Conservation (phyloP, 192 early-diverging fungal species). For the Lobulomyces angularis region DNA sequence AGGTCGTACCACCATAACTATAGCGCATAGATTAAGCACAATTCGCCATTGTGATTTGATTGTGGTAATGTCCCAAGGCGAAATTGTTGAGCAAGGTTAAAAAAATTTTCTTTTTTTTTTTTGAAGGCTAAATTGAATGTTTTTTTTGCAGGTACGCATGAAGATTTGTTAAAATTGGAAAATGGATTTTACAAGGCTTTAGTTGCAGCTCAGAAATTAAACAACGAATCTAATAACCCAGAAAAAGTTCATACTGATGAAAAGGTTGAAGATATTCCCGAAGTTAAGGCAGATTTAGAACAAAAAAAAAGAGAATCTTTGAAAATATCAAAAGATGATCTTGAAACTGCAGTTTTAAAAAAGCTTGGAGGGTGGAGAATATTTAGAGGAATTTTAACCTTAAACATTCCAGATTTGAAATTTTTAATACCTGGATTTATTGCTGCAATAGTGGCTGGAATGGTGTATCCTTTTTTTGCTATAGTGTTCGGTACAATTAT, state of each 20-base stretch:
- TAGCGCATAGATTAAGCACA: slow-evolving; percentile 74
- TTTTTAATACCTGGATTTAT: slow-evolving; percentile 42
- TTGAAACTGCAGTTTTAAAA: slow-evolving; percentile 13
- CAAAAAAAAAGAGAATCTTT: slow-evolving; percentile 3
- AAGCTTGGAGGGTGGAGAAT: slow-evolving; percentile 5
- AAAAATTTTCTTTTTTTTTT: no score
- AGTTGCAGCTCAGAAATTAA: slow-evolving; percentile 59
- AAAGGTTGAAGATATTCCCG: no score
- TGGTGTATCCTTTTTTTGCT: slow-evolving; percentile 67
- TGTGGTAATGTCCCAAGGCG: slow-evolving; percentile 64
- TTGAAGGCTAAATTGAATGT: slow-evolving; percentile 29
- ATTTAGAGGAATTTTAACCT: slow-evolving; percentile 15
- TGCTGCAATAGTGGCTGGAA: slow-evolving; percentile 54
- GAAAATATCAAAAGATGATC: slow-evolving; percentile 2
- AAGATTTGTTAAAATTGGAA: slow-evolving; percentile 48
- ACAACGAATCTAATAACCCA: no score
- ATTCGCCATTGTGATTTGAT: slow-evolving; percentile 76
- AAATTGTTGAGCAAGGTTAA: slow-evolving; percentile 32
- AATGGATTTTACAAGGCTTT: slow-evolving; percentile 51
- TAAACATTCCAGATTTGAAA: slow-evolving; percentile 24
- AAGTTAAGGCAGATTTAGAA: slow-evolving; percentile 10
- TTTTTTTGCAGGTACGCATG: slow-evolving; percentile 63
- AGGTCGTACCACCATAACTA: slow-evolving; percentile 77
- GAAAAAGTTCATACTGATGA: slow-evolving; percentile 3
- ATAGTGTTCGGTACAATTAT: slow-evolving; percentile 31